A percentile compares a stretch with the other conserved stretches of the same genome.
These are phyloP conservation scores for Chiua virens DNA, from an alignment of 768 basidiomycete species.

Conservation along the genomic window DNA sequence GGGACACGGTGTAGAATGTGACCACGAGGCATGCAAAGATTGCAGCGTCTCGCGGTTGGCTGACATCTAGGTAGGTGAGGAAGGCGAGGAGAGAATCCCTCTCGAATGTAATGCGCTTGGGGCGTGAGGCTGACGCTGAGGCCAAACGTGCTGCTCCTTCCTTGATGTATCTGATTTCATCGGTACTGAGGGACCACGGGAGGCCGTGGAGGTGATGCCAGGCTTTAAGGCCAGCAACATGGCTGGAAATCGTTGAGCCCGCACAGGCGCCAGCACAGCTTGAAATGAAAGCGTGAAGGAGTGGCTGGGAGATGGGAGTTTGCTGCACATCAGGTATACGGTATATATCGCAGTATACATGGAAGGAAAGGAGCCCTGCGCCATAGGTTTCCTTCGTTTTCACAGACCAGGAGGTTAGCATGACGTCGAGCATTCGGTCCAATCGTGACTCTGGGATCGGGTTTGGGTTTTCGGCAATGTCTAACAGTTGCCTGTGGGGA, in stretches of 20 bases:
- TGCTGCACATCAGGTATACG: slow-evolving; percentile 2
- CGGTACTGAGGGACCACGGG: slow-evolving; percentile 11
- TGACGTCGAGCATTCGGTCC: neutral
- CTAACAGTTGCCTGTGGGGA: too few relatives aligned
- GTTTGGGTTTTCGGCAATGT: neutral
- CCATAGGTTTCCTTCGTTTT: slow-evolving; percentile 32
- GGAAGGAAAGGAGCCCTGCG: slow-evolving; percentile 38
- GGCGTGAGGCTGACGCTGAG: neutral
- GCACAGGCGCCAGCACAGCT: slow-evolving; percentile 1
- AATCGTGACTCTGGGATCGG: neutral
- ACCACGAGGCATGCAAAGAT: slow-evolving; percentile 31
- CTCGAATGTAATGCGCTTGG: neutral
- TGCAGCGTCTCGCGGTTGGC: slow-evolving; percentile 33
- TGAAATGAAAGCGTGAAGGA: slow-evolving; percentile 19
- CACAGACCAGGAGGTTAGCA: neutral
- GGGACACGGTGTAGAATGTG: neutral
- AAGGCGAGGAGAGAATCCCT: neutral
- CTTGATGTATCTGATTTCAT: slow-evolving; percentile 13
- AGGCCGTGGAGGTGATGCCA: slow-evolving; percentile 29
- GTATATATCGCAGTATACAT: slow-evolving; percentile 34
- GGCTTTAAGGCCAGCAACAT: slow-evolving; percentile 15
- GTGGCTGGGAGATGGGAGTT: neutral
- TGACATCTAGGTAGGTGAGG: slow-evolving; percentile 29
- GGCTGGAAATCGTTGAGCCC: slow-evolving; percentile 11
- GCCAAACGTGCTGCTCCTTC: neutral